Evolutionary conservation across 768 basidiomycete species (phyloP).

Genomic region (Hericium erinaceus): DNA sequence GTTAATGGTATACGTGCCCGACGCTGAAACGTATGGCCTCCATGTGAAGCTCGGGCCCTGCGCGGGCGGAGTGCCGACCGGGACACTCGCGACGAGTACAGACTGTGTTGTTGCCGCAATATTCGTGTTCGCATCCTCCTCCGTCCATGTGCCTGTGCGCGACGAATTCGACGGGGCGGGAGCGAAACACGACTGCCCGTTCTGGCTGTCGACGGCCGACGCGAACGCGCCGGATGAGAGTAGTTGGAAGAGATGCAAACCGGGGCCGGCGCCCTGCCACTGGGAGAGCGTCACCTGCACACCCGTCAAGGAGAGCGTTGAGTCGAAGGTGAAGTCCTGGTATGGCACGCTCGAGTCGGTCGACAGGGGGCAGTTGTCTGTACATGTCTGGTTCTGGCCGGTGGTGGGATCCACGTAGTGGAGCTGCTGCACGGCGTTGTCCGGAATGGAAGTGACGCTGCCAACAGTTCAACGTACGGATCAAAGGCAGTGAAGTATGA

Average conservation of each 20-base stretch:
- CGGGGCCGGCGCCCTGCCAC: conserved; percentile 69
- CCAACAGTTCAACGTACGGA: conserved; percentile 10
- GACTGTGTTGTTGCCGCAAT: conserved; percentile 76
- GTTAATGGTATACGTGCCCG: conserved; percentile 79
- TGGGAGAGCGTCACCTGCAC: conserved; percentile 74
- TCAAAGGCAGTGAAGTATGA: background rate
- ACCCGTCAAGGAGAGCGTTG: conserved; percentile 63
- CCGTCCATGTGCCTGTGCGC: conserved; percentile 62
- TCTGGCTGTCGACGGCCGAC: conserved; percentile 54
- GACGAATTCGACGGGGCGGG: conserved; percentile 63
- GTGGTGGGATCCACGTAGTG: conserved; percentile 71
- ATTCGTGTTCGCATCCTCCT: conserved; percentile 51
- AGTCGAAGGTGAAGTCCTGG: conserved; percentile 87
- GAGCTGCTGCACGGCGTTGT: conserved; percentile 72
- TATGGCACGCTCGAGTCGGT: conserved; percentile 70
- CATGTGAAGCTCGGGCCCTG: conserved; percentile 78
- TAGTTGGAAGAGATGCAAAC: conserved; percentile 85
- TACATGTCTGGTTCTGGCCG: conserved; percentile 70
- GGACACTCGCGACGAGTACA: conserved; percentile 60
- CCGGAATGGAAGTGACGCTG: conserved; percentile 83
- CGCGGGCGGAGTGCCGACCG: conserved; percentile 50
- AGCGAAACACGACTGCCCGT: conserved; percentile 67
- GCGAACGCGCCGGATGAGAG: conserved; percentile 89
- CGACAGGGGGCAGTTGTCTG: conserved; percentile 68
- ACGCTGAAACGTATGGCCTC: conserved; percentile 85